Evolutionary conservation across 2,329 filamentous ascomycete genomes (phyloP).

Genomic region (Teratosphaeria viscida): DNA sequence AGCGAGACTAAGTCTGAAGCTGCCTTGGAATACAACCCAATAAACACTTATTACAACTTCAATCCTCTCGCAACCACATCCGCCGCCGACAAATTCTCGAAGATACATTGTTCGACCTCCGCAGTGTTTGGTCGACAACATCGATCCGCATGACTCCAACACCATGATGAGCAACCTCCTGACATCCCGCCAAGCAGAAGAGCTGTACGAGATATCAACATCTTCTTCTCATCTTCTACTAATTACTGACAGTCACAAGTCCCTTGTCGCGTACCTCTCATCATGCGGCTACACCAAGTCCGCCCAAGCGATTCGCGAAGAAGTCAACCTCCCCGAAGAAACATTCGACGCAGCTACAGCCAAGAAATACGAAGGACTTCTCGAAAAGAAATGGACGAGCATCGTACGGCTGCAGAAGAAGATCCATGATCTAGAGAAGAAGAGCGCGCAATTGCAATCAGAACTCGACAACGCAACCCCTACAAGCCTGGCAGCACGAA

Average conservation of each 20-base stretch:
- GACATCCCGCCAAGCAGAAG: conserved; percentile 72
- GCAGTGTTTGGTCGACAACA: neutral
- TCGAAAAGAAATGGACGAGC: conserved; percentile 99
- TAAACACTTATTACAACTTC: no score
- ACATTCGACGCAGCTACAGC: conserved; percentile 68
- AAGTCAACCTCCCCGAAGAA: conserved; percentile 58
- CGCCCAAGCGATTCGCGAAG: conserved; percentile 62
- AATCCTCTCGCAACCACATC: no score
- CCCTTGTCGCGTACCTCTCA: conserved; percentile 78
- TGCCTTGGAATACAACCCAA: no score
- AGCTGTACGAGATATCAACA: conserved; percentile 55
- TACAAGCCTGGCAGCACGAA: conserved; percentile 57
- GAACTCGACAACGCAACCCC: conserved; percentile 80
- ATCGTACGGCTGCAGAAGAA: conserved; percentile 93
- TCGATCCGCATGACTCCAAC: neutral
- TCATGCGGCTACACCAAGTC: conserved; percentile 61
- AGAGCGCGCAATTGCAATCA: conserved; percentile 60
- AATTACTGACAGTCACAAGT: conserved; percentile 61
- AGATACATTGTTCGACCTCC: no score
- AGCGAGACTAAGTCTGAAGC: no score
- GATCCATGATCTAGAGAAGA: conserved; percentile 88
- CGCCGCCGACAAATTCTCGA: no score
- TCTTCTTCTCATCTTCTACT: conserved; percentile 1
- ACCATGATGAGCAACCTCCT: conserved; percentile 61
- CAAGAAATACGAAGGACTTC: conserved; percentile 86